Base-by-base conservation (phyloP, 139 green algal species). In the Parachlorella kessleri region DNA sequence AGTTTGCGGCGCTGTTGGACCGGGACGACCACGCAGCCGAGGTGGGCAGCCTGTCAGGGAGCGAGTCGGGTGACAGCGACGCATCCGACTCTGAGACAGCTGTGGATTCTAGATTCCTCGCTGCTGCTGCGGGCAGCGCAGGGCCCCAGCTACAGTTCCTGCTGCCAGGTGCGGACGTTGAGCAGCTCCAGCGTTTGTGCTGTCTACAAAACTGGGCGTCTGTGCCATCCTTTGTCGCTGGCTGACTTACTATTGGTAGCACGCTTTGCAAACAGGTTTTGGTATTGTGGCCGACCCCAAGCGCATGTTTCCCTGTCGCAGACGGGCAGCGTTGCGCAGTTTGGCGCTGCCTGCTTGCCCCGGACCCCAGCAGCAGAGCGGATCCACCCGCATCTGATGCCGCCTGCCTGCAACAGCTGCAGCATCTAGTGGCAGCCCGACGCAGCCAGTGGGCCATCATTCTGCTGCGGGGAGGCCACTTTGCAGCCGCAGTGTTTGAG, bases 271-370 rank as follows among this genome's bases (percentile, higher is more conserved):
- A n/a, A n/a, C n/a, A n/a, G n/a, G n/a, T n/a, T n/a, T n/a, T n/a
- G n/a, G n/a, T n/a, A n/a, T n/a, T n/a, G n/a, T n/a, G n/a, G n/a
- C n/a, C n/a, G n/a, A n/a, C n/a, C n/a, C n/a, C n/a, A n/a, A n/a
- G n/a, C n/a, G n/a, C 55, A 14, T 42, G 41, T 42, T 53, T 75
- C 35, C 53, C 70, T 9, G 40, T 67, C 66, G 59, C 85, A 90
- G 87, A 86, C 66, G 89, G 85, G n/a, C 67, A 53, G 30, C 76
- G 38, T 0, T 89, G 92, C 53, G 85, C 83, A 4, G 88, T 93
- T 54, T 96, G 92, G 92, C 85, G 90, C 1, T 85, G 83, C n/a
- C 66, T 96, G 70, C 73, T 96, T 40, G 66, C 77, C 4, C 88
- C 84, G 5, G 87, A 93, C 68, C 72, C 54, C 70, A 40, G 54